Percentiles rank a stretch among this genome's conserved stretches.
phyloP scores from a whole-genome alignment of 2,329 filamentous ascomycete species.

The Macrophomina tecta region DNA sequence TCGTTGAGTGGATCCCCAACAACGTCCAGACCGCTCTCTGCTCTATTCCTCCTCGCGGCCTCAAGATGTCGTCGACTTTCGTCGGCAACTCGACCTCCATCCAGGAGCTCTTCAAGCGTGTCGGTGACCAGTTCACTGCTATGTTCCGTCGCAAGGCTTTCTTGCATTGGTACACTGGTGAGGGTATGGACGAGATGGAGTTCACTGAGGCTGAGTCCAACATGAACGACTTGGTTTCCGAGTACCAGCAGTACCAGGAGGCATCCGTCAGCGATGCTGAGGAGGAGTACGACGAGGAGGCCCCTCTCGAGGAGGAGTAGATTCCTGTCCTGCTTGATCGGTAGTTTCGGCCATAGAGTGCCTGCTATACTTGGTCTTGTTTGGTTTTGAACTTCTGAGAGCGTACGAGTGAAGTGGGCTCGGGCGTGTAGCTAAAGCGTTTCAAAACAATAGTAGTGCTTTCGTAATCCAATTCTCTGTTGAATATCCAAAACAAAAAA shows the following conservation, averaged over 20 bases:
- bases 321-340: conserved; percentile 12
- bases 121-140: conserved; percentile 98
- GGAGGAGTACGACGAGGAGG: conserved; percentile 92
- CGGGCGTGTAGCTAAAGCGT: conserved; percentile 24
- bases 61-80: conserved; percentile 99
- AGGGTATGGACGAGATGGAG: conserved; percentile 99
- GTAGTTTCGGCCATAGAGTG: conserved; percentile 1
- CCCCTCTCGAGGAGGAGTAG: conserved; percentile 71
- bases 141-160: conserved; percentile 99
- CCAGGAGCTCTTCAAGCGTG: conserved; percentile 99
- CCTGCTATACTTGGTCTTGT: conserved; percentile 10
- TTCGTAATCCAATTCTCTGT: conserved; percentile 23
- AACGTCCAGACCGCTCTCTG: conserved; percentile 99
- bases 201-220: conserved; percentile 99
- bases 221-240: conserved; percentile 99
- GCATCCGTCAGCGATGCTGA: conserved; percentile 96
- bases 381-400: conserved; percentile 23
- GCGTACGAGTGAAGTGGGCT: conserved; percentile 20
- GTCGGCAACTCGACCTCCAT: conserved; percentile 99
- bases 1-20: conserved; percentile 99
- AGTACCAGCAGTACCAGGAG: conserved; percentile 99
- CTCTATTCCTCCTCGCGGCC: conserved; percentile 95
- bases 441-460: conserved; percentile 27
- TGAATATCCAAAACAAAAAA: background rate
- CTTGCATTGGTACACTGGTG: conserved; percentile 99